phyloP scores from a whole-genome alignment of 164 flowering plant genomes.

The Taxillus chinensis region DNA sequence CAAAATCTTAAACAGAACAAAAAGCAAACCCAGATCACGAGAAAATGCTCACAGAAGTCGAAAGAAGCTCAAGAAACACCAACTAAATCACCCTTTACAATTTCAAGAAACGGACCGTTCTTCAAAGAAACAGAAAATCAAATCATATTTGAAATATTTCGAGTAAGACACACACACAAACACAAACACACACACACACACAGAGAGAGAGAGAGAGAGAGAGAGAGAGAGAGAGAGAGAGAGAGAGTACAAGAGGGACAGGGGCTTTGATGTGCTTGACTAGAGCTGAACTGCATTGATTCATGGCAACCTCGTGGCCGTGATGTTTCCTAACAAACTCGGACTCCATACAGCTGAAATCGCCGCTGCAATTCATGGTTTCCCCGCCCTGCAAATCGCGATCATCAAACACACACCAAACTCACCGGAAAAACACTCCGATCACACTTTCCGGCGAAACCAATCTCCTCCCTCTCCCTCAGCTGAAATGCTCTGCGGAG shows the following conservation, averaged over 20 bases:
- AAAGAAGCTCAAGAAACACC: too few relatives aligned
- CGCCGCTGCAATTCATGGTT: constrained; percentile 18
- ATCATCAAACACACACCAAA: background rate
- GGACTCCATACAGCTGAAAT: constrained; percentile 18
- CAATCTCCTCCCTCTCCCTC: too few relatives aligned
- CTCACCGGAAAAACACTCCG: background rate
- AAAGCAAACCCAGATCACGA: too few relatives aligned
- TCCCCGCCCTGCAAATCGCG: background rate
- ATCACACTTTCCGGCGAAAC: background rate
- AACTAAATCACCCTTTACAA: too few relatives aligned
- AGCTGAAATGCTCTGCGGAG: too few relatives aligned
- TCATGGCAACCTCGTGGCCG: constrained; percentile 33
- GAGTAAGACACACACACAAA: background rate
- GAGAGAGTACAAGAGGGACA: constrained; percentile 40
- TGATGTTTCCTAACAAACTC: constrained; percentile 51
- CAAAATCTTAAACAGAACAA: too few relatives aligned
- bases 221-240: constrained; percentile 10
- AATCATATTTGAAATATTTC: background rate
- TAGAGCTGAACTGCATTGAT: constrained; percentile 58
- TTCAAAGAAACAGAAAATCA: too few relatives aligned
- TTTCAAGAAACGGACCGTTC: too few relatives aligned
- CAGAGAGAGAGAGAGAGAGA: background rate
- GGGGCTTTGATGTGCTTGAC: constrained; percentile 66
- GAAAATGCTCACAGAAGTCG: too few relatives aligned
- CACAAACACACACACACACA: background rate